Evolutionary conservation across 257 asterid species (phyloP), one percentile per base, ranked within the genome.

Genomic region (Linaria vulgaris): DNA sequence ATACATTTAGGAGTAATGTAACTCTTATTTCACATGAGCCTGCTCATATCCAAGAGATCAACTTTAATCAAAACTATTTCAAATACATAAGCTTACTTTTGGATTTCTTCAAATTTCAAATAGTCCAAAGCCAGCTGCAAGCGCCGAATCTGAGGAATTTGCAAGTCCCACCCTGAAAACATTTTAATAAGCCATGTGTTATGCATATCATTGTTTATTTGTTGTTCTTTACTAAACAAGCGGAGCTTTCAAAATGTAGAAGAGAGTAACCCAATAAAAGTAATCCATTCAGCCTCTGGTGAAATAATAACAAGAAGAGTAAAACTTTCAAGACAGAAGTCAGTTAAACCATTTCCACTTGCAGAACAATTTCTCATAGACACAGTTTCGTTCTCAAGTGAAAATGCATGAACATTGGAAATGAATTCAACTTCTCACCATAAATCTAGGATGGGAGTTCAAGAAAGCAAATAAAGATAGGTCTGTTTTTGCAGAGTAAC

Each of bases 111-210:
- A 67, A 92, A 85, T 70, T 83, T 91, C 74, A 89, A 81, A 82
- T 85, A 92, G 67, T 79, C 73, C 83, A 92, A 77, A 48, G 97
- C 95, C 86, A 88, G 72, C 83, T 92, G 96, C 83, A 92, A 75
- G 75, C 76, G 85, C 63, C 99, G 85, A 66, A 87, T 85, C 67
- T 94, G 85, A 66, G 90, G 73, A 67, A 80, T 52, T 53, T 79
- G 83, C 89, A 89, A 78, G 68, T 82, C 83, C 99, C 97, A 89
- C 46, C 89, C 99, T 92, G 87, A 68, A 81, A 76, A 69, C 48
- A 51, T 63, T 55, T 54, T 52, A 58, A 37, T 24, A 68, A 20
- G 58, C 46, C 68, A 66, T 47, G 62, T 53, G 69, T 72, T 52
- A 75, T 48, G 51, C 51, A 43, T 65, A 53, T 49, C 58, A 57